Evolutionary conservation across 202 grass and related monocot genomes (phyloP).

Genomic region (Carex arenaria): DNA sequence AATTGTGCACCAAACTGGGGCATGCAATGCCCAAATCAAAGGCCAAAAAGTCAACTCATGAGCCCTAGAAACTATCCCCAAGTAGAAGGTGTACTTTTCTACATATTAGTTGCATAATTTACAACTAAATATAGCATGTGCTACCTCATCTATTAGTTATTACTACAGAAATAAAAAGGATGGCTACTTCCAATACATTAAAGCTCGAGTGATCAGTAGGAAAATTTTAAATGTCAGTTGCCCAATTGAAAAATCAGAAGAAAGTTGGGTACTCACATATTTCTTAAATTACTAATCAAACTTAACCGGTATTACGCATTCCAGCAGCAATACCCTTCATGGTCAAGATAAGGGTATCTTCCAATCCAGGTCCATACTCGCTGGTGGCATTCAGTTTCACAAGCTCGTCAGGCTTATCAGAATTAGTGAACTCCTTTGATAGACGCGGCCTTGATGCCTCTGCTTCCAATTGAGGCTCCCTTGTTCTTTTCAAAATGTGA

Average conservation of each 20-base stretch:
- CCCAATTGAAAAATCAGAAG: slow-evolving; percentile 6
- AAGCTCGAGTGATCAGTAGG: slow-evolving; percentile 2
- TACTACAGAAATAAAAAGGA: background rate
- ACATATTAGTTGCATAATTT: background rate
- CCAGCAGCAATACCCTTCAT: slow-evolving; percentile 99
- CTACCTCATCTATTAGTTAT: background rate
- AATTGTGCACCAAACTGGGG: background rate
- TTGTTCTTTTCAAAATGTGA: slow-evolving; percentile 83
- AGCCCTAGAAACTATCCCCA: background rate
- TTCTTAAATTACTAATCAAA: background rate
- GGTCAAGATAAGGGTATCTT: slow-evolving; percentile 97
- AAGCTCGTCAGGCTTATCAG: slow-evolving; percentile 41
- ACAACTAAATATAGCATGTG: background rate
- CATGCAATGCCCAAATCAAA: background rate
- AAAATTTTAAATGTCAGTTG: slow-evolving; percentile 1
- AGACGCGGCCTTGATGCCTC: slow-evolving; percentile 28
- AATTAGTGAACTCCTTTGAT: slow-evolving; percentile 51
- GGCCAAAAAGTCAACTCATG: background rate
- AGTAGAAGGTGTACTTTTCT: background rate
- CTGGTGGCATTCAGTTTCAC: slow-evolving; percentile 72
- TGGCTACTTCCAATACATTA: background rate
- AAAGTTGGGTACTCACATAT: background rate
- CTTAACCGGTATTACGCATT: slow-evolving; percentile 94
- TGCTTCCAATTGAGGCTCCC: slow-evolving; percentile 67
- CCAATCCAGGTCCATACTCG: slow-evolving; percentile 84